Evolutionary conservation across 176 grass and related monocot genomes (phyloP), one percentile per base, ranked within the genome.

Genomic region (Oryza rufipogon): DNA sequence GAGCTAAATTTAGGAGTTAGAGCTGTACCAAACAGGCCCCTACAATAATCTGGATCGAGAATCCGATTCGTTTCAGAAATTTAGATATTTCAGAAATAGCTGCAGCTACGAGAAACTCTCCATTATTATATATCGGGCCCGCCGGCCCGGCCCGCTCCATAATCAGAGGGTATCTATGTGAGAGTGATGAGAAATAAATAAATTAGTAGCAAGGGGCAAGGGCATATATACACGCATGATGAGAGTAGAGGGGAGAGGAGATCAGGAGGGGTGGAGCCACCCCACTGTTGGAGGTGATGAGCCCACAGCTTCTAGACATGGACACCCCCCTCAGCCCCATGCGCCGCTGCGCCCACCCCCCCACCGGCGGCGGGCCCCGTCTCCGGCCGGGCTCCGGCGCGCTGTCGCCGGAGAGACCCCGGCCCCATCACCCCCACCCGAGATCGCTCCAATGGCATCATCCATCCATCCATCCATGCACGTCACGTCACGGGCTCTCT

Each of bases 381-480:
- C 78, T 75, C 76, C 70, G 87, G 68, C 85, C 78, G 7, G 44
- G 15, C 78, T 81, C 85, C 86, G 86, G 86, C 86, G 79, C 72
- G 11, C 65, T 54, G 86, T 87, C 79, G 86, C 64, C 61, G 56
- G 68, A 41, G 39, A 41, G 30, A 32, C 30, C 39, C 12, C 39
- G 51, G 65, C 63, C 81, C 81, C 65, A 81, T 77, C 11, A 52
- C 85, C 44, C 30, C 63, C 81, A 22, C 56, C 70, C 81, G 60
- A 28, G 60, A 28, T 60, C 56, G 56, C 9, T 19, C 81, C 15
- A 14, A 68, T 68, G 73, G 67, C 54, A 19, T 56, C 51, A 52
- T 44, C 42, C 47, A 49, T 73, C 28, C 28, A 28, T 28, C 78
- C 78, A 66, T 74, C 79, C 68, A 36, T 67, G 52, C 74, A 49